Base-by-base conservation (phyloP, 495 filamentous ascomycete genomes). In the Chlorociboria aeruginascens region DNA sequence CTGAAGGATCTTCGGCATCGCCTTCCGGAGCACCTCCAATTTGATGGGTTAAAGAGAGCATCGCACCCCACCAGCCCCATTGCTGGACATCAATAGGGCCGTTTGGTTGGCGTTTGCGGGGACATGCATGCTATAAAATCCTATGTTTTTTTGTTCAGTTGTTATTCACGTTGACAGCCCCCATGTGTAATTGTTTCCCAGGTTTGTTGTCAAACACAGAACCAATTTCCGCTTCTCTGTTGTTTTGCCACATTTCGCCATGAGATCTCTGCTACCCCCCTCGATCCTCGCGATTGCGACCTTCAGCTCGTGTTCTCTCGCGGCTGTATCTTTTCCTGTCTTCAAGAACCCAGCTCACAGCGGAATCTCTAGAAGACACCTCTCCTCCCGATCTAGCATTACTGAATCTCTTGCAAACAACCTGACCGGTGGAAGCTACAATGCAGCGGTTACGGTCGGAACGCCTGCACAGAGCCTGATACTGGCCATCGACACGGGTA, bases 401-500 rank as follows among this genome's bases (percentile, higher is more conserved):
- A 41, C 51, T 3, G 45, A 43, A 29, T 30, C 41, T n/a, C 47
- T 60, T 14, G 17, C 9, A 17, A 61, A 58, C 53, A 72, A 71
- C 51, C 51, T 71, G 43, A 68, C 69, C 0, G 66, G 65, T 12
- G 70, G 68, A 16, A 66, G 63, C 7, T 92, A 92, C 60, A 81
- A 75, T 16, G 73, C 74, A 42, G 74, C 85, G 43, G 67, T 89
- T 43, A 71, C 65, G 7, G 60, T 92, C 41, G 86, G 86, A 30
- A 86, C 83, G 4, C 85, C 84, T 8, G 63, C 69, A 2, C 86
- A 92, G 57, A 64, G 57, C 7, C 55, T 71, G 13, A 63, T 60
- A 13, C 55, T 77, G 40, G 57, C 72, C 34, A 63, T 92, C 47
- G 86, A 92, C 53, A 92, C 86, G 10, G 86, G 86, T 3, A 93